These are phyloP conservation scores for Terana coerulea DNA, from an alignment of 768 basidiomycete species.

Conservation along the genomic window DNA sequence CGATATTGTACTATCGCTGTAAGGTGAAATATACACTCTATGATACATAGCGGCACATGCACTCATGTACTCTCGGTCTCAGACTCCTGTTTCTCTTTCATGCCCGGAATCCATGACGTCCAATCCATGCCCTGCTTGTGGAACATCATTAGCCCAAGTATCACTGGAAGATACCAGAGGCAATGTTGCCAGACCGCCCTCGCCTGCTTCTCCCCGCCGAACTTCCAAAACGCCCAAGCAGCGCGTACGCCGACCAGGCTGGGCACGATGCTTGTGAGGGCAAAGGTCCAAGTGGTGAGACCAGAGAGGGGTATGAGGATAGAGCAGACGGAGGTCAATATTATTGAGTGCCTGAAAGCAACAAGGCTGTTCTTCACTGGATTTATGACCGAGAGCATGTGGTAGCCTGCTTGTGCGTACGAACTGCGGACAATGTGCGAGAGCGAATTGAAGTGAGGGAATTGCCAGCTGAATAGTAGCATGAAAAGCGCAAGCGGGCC, in stretches of 20 bases:
- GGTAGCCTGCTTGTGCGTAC: constrained; percentile 92
- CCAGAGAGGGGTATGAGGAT: constrained; percentile 85
- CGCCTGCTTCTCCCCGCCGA: constrained; percentile 73
- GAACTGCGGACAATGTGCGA: constrained; percentile 81
- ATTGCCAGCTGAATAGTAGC: constrained; percentile 95
- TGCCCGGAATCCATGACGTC: constrained; percentile 53
- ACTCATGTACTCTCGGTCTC: background rate
- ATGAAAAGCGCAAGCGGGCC: constrained; percentile 77
- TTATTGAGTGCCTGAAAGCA: constrained; percentile 73
- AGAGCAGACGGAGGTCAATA: constrained; percentile 76
- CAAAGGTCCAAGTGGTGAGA: constrained; percentile 89
- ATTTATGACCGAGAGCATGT: constrained; percentile 82
- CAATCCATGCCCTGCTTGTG: constrained; percentile 88
- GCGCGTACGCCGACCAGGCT: constrained; percentile 67
- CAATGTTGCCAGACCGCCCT: constrained; percentile 73
- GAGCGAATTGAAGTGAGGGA: constrained; percentile 96
- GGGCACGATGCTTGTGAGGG: constrained; percentile 68
- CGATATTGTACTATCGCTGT: background rate
- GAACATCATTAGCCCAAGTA: constrained; percentile 91
- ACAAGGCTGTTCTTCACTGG: constrained; percentile 83
- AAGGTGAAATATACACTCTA: background rate
- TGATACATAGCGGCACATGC: background rate
- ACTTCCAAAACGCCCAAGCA: constrained; percentile 73
- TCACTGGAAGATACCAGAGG: constrained; percentile 86
- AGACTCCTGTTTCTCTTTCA: constrained; percentile 4